Conservation (phyloP, 208 protist genomes). For the Leishmania aethiopica region DNA sequence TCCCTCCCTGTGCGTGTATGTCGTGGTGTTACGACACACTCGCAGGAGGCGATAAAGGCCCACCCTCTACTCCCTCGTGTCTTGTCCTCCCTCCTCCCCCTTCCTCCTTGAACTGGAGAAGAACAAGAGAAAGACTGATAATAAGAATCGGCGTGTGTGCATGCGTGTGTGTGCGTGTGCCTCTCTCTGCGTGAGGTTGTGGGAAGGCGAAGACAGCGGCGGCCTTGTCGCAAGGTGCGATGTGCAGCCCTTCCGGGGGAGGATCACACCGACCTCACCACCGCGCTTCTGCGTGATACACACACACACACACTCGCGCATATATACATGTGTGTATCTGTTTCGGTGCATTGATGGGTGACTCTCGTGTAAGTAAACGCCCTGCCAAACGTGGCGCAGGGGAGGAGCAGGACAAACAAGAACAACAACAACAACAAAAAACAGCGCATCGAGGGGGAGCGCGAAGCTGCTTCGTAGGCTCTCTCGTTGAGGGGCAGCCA, state of each 20-base stretch:
- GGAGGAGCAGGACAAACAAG: neutral
- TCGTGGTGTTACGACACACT: neutral
- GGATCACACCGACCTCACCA: neutral
- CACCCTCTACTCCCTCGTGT: neutral
- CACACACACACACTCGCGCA: no score
- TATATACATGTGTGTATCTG: neutral
- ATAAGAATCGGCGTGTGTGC: neutral
- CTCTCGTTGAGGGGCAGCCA: neutral
- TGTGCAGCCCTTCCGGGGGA: neutral
- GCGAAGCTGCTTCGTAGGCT: neutral
- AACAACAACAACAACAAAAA: no score
- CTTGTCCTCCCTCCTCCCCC: neutral
- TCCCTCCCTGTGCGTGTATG: neutral
- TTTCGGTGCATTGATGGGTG: neutral
- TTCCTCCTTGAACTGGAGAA: neutral
- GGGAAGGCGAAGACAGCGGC: neutral
- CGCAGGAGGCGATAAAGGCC: neutral
- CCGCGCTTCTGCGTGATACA: no score
- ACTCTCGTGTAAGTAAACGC: neutral
- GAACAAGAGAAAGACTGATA: neutral
- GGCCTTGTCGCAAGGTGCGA: neutral
- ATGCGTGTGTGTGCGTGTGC: neutral
- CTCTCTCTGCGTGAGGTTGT: neutral
- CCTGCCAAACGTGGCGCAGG: neutral
- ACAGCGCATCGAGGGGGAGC: neutral